Evolutionary conservation across 1,139 yeast genomes (phyloP).

Genomic region (Hansenula sp.): DNA sequence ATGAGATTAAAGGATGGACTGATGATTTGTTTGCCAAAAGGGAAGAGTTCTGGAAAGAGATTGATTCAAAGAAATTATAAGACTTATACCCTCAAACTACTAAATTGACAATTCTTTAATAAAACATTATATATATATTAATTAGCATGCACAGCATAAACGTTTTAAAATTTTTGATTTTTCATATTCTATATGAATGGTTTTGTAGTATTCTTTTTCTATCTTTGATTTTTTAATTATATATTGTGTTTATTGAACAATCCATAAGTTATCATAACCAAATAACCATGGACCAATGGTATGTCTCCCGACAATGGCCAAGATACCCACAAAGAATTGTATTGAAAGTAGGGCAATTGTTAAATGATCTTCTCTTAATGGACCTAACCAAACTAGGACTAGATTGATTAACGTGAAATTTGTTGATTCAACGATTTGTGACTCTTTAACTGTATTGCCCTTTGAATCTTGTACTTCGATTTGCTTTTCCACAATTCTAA

Average conservation of each 20-base stretch:
- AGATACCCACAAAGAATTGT: slow-evolving; percentile 65
- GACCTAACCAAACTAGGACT: slow-evolving; percentile 81
- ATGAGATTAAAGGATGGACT: slow-evolving; percentile 69
- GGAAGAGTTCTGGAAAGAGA: slow-evolving; percentile 34
- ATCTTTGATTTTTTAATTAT: background rate
- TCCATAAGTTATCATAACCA: slow-evolving; percentile 77
- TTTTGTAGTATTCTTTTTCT: background rate
- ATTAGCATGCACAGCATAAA: no score
- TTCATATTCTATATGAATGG: background rate
- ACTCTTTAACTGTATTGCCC: slow-evolving; percentile 20
- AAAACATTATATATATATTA: background rate
- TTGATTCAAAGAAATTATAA: background rate
- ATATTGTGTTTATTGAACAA: slow-evolving; percentile 8
- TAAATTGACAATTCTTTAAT: no score
- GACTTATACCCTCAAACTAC: no score
- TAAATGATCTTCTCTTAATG: slow-evolving; percentile 76
- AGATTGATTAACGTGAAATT: slow-evolving; percentile 88
- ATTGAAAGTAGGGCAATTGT: slow-evolving; percentile 54
- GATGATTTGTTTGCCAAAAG: slow-evolving; percentile 63
- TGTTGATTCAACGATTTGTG: slow-evolving; percentile 47
- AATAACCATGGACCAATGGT: slow-evolving; percentile 81
- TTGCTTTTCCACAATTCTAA: slow-evolving; percentile 41
- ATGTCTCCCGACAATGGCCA: slow-evolving; percentile 73
- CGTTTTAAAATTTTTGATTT: background rate
- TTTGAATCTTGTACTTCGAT: slow-evolving; percentile 24